A percentile compares a stretch with the other conserved stretches of the same genome.
Conservation (phyloP, 2,329 filamentous ascomycete genomes). For the Aotearoamyces nothofagi region DNA sequence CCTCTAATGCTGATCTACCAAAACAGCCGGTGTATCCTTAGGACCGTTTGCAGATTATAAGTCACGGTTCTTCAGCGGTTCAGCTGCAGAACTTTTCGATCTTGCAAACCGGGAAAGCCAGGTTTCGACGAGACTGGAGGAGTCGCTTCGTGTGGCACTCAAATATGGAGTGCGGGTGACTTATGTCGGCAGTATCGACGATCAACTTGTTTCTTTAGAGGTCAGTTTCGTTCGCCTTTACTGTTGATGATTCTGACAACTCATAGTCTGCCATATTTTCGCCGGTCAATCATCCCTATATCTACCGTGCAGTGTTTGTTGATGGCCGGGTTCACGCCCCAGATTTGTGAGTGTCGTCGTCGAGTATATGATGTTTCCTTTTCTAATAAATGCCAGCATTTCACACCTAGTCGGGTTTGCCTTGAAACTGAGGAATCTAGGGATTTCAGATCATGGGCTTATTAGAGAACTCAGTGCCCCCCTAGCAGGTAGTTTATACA, state of each 20-base stretch:
- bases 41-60: conserved; percentile 90
- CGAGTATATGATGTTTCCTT: background rate
- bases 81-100: conserved; percentile 88
- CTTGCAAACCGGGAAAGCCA: conserved; percentile 72
- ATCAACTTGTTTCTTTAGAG: conserved; percentile 89
- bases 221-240: conserved; percentile 26
- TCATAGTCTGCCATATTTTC: conserved; percentile 68
- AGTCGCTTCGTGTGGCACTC: conserved; percentile 58
- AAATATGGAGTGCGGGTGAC: conserved; percentile 70
- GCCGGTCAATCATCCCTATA: conserved; percentile 76
- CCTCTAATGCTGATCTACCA: conserved; percentile 15
- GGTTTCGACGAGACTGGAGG: conserved; percentile 69
- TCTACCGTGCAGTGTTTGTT: conserved; percentile 90
- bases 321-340: conserved; percentile 84
- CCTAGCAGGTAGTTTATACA: conserved; percentile 79
- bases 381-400: conserved; percentile 30
- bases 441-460: conserved; percentile 82
- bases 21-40: conserved; percentile 85
- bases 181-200: conserved; percentile 89
- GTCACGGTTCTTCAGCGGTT: conserved; percentile 75
- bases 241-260: conserved; percentile 9
- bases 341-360: conserved; percentile 49
- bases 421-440: conserved; percentile 85
- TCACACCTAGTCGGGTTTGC: conserved; percentile 86
- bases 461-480: conserved; percentile 80